These are phyloP conservation scores for Marchantia polymorpha DNA, from an alignment of 225 moss, liverwort and hornwort genomes.

Conservation along the genomic window DNA sequence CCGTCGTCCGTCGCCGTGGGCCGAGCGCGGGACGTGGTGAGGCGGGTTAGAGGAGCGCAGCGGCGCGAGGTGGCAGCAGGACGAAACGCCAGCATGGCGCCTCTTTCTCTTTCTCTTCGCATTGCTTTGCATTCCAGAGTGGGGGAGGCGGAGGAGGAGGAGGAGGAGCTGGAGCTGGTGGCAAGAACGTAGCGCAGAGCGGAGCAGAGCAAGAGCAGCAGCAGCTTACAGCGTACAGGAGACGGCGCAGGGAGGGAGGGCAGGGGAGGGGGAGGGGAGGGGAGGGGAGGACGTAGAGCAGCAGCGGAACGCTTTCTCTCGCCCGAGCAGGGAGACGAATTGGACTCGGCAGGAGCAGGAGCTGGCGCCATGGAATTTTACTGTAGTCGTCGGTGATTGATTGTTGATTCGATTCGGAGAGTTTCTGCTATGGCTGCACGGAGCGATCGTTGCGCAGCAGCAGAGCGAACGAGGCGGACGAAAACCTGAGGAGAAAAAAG, in stretches of 20 bases:
- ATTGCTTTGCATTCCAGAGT: constrained; percentile 3
- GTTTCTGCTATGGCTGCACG: constrained; percentile 4
- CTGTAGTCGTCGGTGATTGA: not conserved
- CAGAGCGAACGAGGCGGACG: constrained; percentile 12
- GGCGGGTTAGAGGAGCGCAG: not conserved
- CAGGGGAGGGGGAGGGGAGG: not conserved
- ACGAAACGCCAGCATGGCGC: constrained; percentile 12
- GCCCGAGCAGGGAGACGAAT: constrained; percentile 2
- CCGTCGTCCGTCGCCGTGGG: too few species aligned
- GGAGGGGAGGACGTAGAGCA: not conserved
- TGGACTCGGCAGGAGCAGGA: not conserved
- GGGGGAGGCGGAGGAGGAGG: not conserved
- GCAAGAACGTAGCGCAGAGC: not conserved
- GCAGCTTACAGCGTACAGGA: not conserved
- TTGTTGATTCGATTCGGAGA: not conserved
- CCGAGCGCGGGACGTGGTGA: not conserved
- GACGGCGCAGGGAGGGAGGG: not conserved
- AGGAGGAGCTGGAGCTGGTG: too few species aligned
- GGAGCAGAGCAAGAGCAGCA: not conserved
- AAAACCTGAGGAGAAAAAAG: not conserved
- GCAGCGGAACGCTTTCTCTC: not conserved
- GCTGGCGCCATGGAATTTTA: not conserved
- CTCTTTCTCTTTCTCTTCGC: constrained; percentile 1
- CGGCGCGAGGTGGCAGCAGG: constrained; percentile 14
- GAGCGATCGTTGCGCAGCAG: constrained; percentile 8